Evolutionary conservation across 139 green algal genomes (phyloP), one percentile per base, ranked within the genome.

Genomic region (Micromonas pusilla): DNA sequence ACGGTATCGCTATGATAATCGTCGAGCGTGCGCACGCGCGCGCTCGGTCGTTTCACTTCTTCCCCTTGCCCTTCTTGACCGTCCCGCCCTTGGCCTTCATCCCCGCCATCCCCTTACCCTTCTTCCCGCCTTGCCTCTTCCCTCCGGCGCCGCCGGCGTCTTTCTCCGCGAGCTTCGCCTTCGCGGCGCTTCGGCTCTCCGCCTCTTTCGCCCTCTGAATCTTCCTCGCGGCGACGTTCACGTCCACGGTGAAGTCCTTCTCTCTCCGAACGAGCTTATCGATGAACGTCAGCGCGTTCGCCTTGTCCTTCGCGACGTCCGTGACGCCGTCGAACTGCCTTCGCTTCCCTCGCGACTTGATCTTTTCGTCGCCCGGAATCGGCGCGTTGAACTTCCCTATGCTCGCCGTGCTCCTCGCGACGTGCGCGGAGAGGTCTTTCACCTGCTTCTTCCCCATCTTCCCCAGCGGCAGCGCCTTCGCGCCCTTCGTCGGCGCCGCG

Each of bases 341-440:
- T n/a, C 53, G 28, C 38, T 52, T 68, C 4, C 30, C 72, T 16
- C 54, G 19, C n/a, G 20, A 45, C 38, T 67, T 78, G 3, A 65
- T 78, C 72, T 78, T 68, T 31, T 68, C 53, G 28, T 78, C 72
- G 16, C 53, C 53, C 2, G 72, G 25, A 28, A 68, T 37, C 16
- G 54, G 53, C 31, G 60, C 62, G 83, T 98, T 93, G 84, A 97
- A 97, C 84, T 97, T 97, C 79, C 94, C 94, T 83, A 96, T 90
- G 20, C 87, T 95, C 0, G 93, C 94, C 1, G 94, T 98, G 57
- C 71, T 52, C 6, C 19, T 37, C 13, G 62, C 70, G 20, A 78
- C 80, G 26, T 54, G 34, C 66, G 52, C 66, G 32, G 73, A 32
- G 30, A 78, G 39, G 28, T 77, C n/a, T 52, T 36, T 39, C 6